These are phyloP conservation scores for Trichoderma sp. DNA, from an alignment of 2,329 filamentous ascomycete species.

Conservation along the genomic window DNA sequence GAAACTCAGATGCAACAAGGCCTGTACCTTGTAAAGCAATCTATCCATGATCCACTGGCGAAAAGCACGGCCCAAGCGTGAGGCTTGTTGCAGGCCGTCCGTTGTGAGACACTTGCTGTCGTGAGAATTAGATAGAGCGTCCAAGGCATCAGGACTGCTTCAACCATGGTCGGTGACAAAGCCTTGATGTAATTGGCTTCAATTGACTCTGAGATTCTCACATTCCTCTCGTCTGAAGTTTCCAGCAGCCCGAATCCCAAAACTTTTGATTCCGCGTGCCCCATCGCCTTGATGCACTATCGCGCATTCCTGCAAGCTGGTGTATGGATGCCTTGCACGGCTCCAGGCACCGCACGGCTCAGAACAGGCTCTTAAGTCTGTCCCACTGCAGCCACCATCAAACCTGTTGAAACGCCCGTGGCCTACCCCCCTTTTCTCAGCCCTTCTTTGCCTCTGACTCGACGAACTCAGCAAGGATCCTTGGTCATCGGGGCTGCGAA, in stretches of 20 bases:
- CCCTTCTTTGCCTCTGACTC: slow-evolving; percentile 18
- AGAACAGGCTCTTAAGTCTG: background rate
- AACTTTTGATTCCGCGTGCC: background rate
- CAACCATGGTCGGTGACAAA: background rate
- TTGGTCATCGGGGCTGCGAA: slow-evolving; percentile 12
- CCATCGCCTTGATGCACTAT: slow-evolving; percentile 23
- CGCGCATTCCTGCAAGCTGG: slow-evolving; percentile 24
- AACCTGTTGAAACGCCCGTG: slow-evolving; percentile 5
- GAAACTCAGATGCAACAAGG: slow-evolving; percentile 1
- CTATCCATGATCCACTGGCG: slow-evolving; percentile 15
- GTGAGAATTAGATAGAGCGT: slow-evolving; percentile 23
- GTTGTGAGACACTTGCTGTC: background rate
- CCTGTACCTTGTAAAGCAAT: slow-evolving; percentile 18
- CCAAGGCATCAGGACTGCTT: background rate
- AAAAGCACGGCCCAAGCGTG: slow-evolving; percentile 23
- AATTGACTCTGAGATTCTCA: background rate
- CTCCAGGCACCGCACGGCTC: slow-evolving; percentile 19
- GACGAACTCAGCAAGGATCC: background rate
- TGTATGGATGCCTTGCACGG: slow-evolving; percentile 21
- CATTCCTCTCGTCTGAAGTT: background rate
- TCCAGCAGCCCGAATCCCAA: background rate
- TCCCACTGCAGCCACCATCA: slow-evolving; percentile 19
- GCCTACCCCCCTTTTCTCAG: background rate
- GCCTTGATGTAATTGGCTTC: background rate
- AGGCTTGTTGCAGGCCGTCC: background rate